Evolutionary conservation across 441 rosid genomes (phyloP).

Genomic region (Rhodomyrtus psidioides): DNA sequence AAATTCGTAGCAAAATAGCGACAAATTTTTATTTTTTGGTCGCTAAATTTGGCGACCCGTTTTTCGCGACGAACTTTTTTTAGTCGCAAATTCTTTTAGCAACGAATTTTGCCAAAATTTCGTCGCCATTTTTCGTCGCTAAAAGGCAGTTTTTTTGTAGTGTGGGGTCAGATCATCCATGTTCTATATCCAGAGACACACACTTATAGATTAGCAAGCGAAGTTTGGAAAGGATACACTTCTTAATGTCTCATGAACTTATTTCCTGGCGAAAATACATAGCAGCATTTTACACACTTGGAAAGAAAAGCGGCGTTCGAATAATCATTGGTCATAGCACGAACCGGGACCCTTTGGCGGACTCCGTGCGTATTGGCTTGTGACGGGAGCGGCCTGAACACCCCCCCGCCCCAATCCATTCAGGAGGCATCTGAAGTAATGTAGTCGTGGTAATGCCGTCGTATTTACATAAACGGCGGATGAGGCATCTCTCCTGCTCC

Average conservation of each 20-base stretch:
- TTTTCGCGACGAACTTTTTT: too few species aligned
- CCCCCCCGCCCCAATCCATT: slow-evolving; percentile 75
- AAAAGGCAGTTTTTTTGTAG: too few species aligned
- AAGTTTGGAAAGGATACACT: neutral
- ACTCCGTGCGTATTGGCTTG: slow-evolving; percentile 42
- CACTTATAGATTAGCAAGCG: neutral
- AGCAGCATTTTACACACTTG: neutral
- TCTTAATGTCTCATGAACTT: neutral
- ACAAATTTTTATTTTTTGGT: too few species aligned
- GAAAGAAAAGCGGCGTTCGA: neutral
- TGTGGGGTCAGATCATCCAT: neutral
- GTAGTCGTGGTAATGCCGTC: slow-evolving; percentile 57
- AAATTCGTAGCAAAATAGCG: too few species aligned
- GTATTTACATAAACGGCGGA: slow-evolving; percentile 27
- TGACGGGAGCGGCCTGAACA: slow-evolving; percentile 73
- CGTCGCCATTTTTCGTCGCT: too few species aligned
- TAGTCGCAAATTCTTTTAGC: too few species aligned
- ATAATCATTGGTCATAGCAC: slow-evolving; percentile 62
- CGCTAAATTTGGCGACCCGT: too few species aligned
- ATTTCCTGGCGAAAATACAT: neutral
- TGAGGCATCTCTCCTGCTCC: slow-evolving; percentile 60
- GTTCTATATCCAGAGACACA: neutral
- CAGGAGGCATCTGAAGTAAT: slow-evolving; percentile 78
- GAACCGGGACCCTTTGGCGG: slow-evolving; percentile 75
- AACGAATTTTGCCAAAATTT: too few species aligned